phyloP scores from a whole-genome alignment of 2,329 filamentous ascomycete genomes.

The Escovopsis sp. region DNA sequence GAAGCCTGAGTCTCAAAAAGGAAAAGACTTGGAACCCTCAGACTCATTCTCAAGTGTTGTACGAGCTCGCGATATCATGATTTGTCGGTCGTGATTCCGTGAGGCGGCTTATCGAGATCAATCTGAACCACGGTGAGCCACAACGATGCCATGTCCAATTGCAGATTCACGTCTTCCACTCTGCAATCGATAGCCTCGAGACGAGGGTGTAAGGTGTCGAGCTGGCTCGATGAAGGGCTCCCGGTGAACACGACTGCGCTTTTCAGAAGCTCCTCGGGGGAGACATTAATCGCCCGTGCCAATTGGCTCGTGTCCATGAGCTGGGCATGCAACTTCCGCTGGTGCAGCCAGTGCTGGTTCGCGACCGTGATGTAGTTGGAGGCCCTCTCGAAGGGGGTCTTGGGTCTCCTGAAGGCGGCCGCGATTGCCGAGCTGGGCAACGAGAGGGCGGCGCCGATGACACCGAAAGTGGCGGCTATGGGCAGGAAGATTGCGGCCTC shows the following conservation, averaged over 20 bases:
- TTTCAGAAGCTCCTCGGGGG: constrained; percentile 26
- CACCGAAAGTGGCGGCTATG: constrained; percentile 21
- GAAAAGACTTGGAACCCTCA: too few species aligned
- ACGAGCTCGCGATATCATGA: not conserved
- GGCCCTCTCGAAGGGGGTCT: constrained; percentile 26
- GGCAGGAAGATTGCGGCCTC: constrained; percentile 25
- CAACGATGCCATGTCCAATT: constrained; percentile 15
- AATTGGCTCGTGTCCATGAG: constrained; percentile 21
- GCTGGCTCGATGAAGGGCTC: constrained; percentile 8
- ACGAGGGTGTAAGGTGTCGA: constrained; percentile 13
- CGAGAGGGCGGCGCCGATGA: constrained; percentile 18
- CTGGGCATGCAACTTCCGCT: constrained; percentile 22
- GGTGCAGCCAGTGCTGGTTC: constrained; percentile 28
- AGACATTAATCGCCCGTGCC: constrained; percentile 13
- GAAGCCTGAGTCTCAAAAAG: too few species aligned
- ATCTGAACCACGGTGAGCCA: constrained; percentile 21
- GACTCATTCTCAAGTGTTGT: too few species aligned
- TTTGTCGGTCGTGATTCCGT: too few species aligned
- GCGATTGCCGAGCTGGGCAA: constrained; percentile 21
- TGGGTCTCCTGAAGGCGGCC: constrained; percentile 22
- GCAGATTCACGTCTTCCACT: constrained; percentile 9
- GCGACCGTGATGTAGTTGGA: constrained; percentile 26
- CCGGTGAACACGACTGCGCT: constrained; percentile 14
- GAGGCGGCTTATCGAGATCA: too few species aligned
- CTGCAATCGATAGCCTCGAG: constrained; percentile 15